Percentiles rank a stretch among this genome's conserved stretches.
phyloP scores from a whole-genome alignment of 2,329 filamentous ascomycete genomes.

The Clathrospora elynae region DNA sequence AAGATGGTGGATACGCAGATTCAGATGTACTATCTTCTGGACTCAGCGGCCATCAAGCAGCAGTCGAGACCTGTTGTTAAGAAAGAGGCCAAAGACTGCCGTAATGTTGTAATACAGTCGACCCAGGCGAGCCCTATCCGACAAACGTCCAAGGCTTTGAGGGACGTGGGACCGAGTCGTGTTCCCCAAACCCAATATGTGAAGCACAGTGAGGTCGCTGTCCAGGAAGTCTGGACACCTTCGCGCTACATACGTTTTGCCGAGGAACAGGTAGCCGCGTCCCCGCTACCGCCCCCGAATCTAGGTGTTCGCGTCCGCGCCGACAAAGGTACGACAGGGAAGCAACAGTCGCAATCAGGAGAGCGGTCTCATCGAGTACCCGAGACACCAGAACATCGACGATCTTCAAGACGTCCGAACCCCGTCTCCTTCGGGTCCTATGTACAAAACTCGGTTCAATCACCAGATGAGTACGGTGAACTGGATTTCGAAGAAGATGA shows the following conservation, averaged over 20 bases:
- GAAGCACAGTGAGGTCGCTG: constrained; percentile 39
- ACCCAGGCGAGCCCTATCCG: constrained; percentile 37
- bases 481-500: constrained; percentile 35
- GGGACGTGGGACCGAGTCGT: constrained; percentile 19
- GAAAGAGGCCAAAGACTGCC: constrained; percentile 12
- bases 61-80: constrained; percentile 18
- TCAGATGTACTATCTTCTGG: constrained; percentile 36
- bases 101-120: constrained; percentile 36
- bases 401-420: constrained; percentile 15
- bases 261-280: constrained; percentile 19
- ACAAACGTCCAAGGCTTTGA: constrained; percentile 13
- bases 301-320: constrained; percentile 5
- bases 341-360: constrained; percentile 6
- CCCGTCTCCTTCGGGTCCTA: constrained; percentile 3
- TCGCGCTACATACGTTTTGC: constrained; percentile 35
- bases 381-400: constrained; percentile 32
- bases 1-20: constrained; percentile 35
- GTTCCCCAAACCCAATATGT: constrained; percentile 44
- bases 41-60: constrained; percentile 31
- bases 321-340: not conserved
- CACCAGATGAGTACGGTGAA: constrained; percentile 31
- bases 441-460: too few species aligned
- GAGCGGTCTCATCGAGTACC: constrained; percentile 27
- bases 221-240: constrained; percentile 36
- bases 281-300: constrained; percentile 20